phyloP scores from a whole-genome alignment of 208 protist species.

The Crithidia thermophila region DNA sequence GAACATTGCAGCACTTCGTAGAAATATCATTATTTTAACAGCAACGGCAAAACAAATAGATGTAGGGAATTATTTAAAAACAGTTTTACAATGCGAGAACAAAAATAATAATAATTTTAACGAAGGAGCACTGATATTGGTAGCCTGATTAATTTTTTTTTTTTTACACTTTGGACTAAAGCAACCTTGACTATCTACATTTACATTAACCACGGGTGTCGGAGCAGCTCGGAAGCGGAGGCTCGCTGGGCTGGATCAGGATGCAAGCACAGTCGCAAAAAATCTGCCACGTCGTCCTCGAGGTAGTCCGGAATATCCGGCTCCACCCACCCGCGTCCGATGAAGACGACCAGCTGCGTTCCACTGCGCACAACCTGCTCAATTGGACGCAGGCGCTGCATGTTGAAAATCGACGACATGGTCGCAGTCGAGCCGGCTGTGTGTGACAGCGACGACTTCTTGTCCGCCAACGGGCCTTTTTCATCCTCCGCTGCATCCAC shows the following conservation, averaged over 20 bases:
- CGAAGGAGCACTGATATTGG: too few relatives aligned
- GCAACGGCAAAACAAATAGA: too few relatives aligned
- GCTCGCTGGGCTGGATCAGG: slow-evolving; percentile 43
- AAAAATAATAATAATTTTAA: too few relatives aligned
- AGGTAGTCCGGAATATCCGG: slow-evolving; percentile 49
- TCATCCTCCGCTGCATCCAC: too few relatives aligned
- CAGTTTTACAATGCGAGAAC: too few relatives aligned
- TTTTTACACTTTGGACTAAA: too few relatives aligned
- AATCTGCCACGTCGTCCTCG: slow-evolving; percentile 45
- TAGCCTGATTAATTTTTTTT: too few relatives aligned
- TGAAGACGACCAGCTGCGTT: slow-evolving; percentile 35
- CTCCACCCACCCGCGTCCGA: slow-evolving; percentile 38
- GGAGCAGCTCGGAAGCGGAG: slow-evolving; percentile 41
- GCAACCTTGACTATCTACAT: background rate
- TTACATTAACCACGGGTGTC: slow-evolving; percentile 59
- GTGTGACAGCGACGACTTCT: background rate
- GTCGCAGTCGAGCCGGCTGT: background rate
- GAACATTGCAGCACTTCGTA: too few relatives aligned
- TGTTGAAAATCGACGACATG: background rate
- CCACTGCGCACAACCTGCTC: slow-evolving; percentile 37
- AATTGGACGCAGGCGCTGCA: slow-evolving; percentile 15
- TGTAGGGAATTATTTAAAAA: too few relatives aligned
- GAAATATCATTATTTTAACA: too few relatives aligned
- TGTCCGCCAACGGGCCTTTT: background rate
- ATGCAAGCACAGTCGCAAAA: slow-evolving; percentile 43